Evolutionary conservation across 176 grass and related monocot genomes (phyloP), one percentile per base, ranked within the genome.

Genomic region (Triticum urartu): DNA sequence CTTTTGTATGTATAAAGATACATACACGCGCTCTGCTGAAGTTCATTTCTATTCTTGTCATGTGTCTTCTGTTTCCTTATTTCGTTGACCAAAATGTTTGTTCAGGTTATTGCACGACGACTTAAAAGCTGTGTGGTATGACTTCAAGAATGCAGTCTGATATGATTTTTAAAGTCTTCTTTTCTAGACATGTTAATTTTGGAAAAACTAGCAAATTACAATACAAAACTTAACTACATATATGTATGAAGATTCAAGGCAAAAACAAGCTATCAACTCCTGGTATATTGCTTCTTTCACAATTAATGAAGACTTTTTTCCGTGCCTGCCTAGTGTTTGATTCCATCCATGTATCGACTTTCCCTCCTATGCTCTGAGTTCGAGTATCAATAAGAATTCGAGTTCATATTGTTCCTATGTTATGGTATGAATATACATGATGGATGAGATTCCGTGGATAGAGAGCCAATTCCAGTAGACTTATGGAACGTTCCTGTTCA

Each of bases 1-100:
- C 30, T 59, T 25, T 39, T 54, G 50, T 38, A 69, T 73, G 11
- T 87, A 26, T 84, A 72, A 39, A 64, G 45, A 21, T 63, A 82
- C 75, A 61, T 17, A 33, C 24, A 42, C 43, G 45, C 5, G 40
- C 60, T 83, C 20, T 78, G 65, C 64, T 54, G 72, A 22, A 72
- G 22, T 13, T 83, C 43, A 21, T 48, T 79, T 90, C 12, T 22
- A 3, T 61, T 81, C 35, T 73, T 32, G 40, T 43, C 22, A 30
- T 72, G 7, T 59, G 60, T 24, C 22, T 75, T 75, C 22, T 28
- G 8, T 84, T 75, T 75, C 39, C 73, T 48, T 71, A 33, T 61
- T 18, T 36, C 21, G 4, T 6, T 36, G 35, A 14, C 39, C 30
- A 45, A 30, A 38, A 48, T 5, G 0, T 68, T 59, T 62, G 52